These are phyloP conservation scores for Pelargonium australe DNA, from an alignment of 441 rosid genomes.

Conservation along the genomic window DNA sequence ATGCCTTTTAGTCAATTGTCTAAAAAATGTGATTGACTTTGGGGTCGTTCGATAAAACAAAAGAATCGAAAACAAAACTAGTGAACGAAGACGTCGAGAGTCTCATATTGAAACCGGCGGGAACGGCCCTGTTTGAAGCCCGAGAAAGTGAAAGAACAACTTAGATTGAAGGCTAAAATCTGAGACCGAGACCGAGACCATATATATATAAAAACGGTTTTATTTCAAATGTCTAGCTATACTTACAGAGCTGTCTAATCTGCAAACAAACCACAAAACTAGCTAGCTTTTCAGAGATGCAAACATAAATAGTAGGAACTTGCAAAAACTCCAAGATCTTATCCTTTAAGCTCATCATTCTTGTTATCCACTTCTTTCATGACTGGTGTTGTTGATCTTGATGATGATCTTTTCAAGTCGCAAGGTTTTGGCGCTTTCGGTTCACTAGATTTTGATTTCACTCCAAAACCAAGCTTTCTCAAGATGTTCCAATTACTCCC, in stretches of 20 bases:
- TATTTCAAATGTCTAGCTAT: slow-evolving; percentile 8
- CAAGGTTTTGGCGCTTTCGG: slow-evolving; percentile 21
- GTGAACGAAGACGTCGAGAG: no score
- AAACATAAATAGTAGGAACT: neutral
- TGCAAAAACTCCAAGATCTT: neutral
- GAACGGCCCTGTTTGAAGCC: no score
- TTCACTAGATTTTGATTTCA: slow-evolving; percentile 34
- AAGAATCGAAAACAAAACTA: no score
- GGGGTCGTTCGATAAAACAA: no score
- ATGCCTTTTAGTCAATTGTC: neutral
- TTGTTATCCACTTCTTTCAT: slow-evolving; percentile 23
- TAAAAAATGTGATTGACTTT: neutral
- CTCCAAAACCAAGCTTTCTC: slow-evolving; percentile 39
- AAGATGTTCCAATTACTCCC: slow-evolving; percentile 50
- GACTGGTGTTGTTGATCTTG: slow-evolving; percentile 24
- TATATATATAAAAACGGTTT: no score
- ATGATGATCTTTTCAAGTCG: slow-evolving; percentile 23
- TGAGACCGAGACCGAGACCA: neutral
- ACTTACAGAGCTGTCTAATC: slow-evolving; percentile 17
- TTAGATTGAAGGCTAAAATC: no score
- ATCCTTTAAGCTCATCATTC: slow-evolving; percentile 17
- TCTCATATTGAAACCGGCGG: no score
- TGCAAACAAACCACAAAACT: slow-evolving; percentile 7
- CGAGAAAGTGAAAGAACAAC: no score
- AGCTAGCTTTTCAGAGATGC: slow-evolving; percentile 6